These are phyloP conservation scores for Cubamyces lactineus DNA, from an alignment of 768 basidiomycete genomes.

Conservation along the genomic window DNA sequence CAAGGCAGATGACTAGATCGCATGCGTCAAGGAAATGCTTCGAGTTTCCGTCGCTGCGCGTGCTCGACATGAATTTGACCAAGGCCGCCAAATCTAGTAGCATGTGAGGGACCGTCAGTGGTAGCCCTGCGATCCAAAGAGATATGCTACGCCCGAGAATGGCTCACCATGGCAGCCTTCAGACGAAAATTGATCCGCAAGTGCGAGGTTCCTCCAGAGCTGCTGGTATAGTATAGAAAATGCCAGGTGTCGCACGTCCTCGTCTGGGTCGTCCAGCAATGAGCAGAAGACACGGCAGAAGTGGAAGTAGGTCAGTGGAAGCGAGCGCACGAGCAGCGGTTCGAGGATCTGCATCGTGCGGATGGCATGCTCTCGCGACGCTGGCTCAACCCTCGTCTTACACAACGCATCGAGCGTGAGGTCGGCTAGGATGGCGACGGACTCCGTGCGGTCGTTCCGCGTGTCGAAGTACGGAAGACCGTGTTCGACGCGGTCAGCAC, in stretches of 20 bases:
- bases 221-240: slow-evolving; percentile 23
- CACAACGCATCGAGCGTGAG: slow-evolving; percentile 19
- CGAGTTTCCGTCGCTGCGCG: slow-evolving; percentile 1
- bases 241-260: slow-evolving; percentile 10
- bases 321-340: slow-evolving; percentile 17
- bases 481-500: slow-evolving; percentile 18
- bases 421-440: slow-evolving; percentile 16
- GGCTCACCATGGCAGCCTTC: slow-evolving; percentile 14
- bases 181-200: slow-evolving; percentile 9
- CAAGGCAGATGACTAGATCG: slow-evolving; percentile 22
- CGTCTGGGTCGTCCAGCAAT: slow-evolving; percentile 11
- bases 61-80: slow-evolving; percentile 9
- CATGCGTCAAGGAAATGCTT: slow-evolving; percentile 22
- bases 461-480: slow-evolving; percentile 18
- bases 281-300: slow-evolving; percentile 14
- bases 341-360: slow-evolving; percentile 16
- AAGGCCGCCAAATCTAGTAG: slow-evolving; percentile 10
- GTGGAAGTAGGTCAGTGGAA: slow-evolving; percentile 8
- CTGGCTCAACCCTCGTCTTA: slow-evolving; percentile 5
- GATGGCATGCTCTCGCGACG: slow-evolving; percentile 4
- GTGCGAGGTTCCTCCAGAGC: slow-evolving; percentile 10
- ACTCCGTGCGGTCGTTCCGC: slow-evolving; percentile 5
- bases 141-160: neutral
- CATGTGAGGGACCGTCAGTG: neutral
- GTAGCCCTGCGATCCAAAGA: neutral